Evolutionary conservation across 306 rosid genomes (phyloP).

Genomic region (Trifolium pratense): DNA sequence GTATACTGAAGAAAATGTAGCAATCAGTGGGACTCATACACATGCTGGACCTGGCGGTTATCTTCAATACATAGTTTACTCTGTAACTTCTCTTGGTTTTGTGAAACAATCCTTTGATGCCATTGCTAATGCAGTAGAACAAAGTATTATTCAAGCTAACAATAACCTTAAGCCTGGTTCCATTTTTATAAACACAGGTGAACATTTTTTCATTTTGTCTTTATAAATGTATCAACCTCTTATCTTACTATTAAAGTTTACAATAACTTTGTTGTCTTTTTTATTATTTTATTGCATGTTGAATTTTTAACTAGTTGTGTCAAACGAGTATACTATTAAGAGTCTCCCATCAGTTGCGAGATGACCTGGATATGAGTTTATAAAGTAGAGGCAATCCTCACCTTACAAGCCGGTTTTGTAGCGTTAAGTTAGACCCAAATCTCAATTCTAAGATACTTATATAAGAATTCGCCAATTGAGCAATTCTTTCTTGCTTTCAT

Average conservation of each 20-base stretch:
- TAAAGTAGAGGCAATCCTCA: too few species aligned
- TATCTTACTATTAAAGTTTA: not conserved
- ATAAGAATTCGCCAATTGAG: not conserved
- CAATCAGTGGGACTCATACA: slow-evolving; percentile 85
- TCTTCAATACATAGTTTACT: slow-evolving; percentile 72
- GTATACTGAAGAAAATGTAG: slow-evolving; percentile 77
- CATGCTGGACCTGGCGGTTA: slow-evolving; percentile 96
- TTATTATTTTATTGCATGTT: not conserved
- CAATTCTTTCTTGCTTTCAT: not conserved
- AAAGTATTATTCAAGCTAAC: slow-evolving; percentile 79
- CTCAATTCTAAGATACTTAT: too few species aligned
- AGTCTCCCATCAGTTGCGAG: too few species aligned
- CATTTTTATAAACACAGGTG: slow-evolving; percentile 63
- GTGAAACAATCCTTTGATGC: slow-evolving; percentile 83
- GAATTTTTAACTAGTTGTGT: not conserved
- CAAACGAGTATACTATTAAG: too few species aligned
- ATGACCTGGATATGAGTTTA: too few species aligned
- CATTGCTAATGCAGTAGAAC: slow-evolving; percentile 67
- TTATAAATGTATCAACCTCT: not conserved
- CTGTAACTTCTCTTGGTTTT: slow-evolving; percentile 71
- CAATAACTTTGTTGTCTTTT: not conserved
- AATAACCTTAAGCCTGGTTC: slow-evolving; percentile 69
- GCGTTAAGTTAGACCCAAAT: too few species aligned
- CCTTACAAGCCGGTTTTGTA: too few species aligned
- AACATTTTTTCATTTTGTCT: not conserved